phyloP scores from a whole-genome alignment of 2,329 filamentous ascomycete species.

The Talaromyces sp. region DNA sequence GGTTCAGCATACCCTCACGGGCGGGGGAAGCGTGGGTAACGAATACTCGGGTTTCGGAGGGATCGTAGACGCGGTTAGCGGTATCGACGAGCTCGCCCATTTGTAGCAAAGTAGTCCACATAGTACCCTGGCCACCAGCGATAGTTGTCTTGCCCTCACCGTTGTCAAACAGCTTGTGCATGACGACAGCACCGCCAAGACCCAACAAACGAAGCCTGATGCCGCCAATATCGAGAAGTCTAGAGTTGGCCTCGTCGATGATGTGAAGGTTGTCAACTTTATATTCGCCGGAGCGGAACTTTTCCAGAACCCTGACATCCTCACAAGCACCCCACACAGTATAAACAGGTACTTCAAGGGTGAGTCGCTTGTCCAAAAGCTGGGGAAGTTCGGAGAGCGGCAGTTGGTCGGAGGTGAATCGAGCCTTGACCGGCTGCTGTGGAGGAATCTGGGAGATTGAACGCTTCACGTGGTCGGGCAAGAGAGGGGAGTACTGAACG shows the following conservation, averaged over 20 bases:
- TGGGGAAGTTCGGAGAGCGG: slow-evolving; percentile 88
- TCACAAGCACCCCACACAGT: slow-evolving; percentile 99
- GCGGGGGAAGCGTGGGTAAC: slow-evolving; percentile 96
- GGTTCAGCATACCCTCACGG: slow-evolving; percentile 92
- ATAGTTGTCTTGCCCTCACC: slow-evolving; percentile 97
- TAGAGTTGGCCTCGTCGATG: slow-evolving; percentile 95
- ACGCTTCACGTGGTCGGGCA: slow-evolving; percentile 70
- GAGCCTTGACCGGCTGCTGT: slow-evolving; percentile 69
- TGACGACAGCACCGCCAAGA: slow-evolving; percentile 92
- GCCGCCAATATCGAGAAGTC: slow-evolving; percentile 88
- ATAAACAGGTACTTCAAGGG: slow-evolving; percentile 93
- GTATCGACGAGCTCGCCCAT: slow-evolving; percentile 99
- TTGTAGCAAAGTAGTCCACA: slow-evolving; percentile 98
- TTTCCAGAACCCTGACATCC: slow-evolving; percentile 94
- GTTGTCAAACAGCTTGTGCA: slow-evolving; percentile 99
- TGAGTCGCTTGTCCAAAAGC: slow-evolving; percentile 82
- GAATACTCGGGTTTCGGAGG: slow-evolving; percentile 93
- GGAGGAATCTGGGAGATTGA: slow-evolving; percentile 66
- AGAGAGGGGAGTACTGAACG: slow-evolving; percentile 93
- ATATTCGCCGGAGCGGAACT: slow-evolving; percentile 96
- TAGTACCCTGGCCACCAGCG: slow-evolving; percentile 94
- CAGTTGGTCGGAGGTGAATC: slow-evolving; percentile 75
- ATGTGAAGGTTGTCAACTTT: slow-evolving; percentile 97
- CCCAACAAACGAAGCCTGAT: slow-evolving; percentile 93
- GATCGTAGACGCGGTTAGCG: slow-evolving; percentile 96